Conservation (phyloP, 257 asterid genomes). For the Apocynum venetum region DNA sequence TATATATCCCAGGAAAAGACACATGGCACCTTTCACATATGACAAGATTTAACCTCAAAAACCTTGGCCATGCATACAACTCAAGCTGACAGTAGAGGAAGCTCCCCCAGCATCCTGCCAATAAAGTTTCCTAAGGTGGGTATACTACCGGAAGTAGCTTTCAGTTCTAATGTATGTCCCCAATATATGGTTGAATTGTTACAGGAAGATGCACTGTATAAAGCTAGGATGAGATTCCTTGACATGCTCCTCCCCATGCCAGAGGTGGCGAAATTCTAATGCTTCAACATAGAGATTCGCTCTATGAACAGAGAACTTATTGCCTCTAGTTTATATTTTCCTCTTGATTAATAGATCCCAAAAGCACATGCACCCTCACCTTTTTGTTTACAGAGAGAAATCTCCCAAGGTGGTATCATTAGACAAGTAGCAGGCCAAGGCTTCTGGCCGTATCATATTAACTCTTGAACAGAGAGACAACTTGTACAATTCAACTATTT, state of each 20-base stretch:
- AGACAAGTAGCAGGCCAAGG: not conserved
- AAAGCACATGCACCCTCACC: not conserved
- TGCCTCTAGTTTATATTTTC: too few species aligned
- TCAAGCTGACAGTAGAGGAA: too few species aligned
- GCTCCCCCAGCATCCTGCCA: not conserved
- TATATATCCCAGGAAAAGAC: not conserved
- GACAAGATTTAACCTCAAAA: not conserved
- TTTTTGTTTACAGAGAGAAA: not conserved
- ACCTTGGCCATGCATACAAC: not conserved
- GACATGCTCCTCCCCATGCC: not conserved
- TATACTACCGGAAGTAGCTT: not conserved
- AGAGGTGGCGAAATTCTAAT: not conserved
- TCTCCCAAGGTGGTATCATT: not conserved
- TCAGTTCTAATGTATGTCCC: too few species aligned
- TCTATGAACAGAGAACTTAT: too few species aligned
- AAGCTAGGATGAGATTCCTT: not conserved
- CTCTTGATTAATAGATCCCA: too few species aligned
- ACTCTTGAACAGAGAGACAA: not conserved
- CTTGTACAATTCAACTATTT: not conserved
- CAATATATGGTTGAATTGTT: not conserved
- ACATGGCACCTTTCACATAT: not conserved
- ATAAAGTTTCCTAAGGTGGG: not conserved
- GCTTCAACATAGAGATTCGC: not conserved
- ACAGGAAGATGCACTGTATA: not conserved
- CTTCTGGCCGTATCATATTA: not conserved